Conservation (phyloP, 2,329 filamentous ascomycete genomes). For the Ramularia endophylla region DNA sequence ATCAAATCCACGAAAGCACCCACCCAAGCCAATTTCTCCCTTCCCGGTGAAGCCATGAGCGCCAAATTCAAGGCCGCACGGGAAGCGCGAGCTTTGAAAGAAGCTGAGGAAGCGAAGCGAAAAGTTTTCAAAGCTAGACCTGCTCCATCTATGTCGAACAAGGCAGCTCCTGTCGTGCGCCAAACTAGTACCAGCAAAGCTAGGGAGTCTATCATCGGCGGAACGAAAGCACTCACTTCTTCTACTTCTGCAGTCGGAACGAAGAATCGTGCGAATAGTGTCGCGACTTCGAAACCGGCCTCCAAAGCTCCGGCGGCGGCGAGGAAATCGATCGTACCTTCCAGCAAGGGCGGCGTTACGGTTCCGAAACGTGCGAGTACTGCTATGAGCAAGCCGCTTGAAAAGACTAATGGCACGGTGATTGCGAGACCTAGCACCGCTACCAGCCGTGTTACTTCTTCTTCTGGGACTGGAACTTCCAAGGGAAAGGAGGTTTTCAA, state of each 20-base stretch:
- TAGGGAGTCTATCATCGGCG: slow-evolving; percentile 34
- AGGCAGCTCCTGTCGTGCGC: slow-evolving; percentile 30
- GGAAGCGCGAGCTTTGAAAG: slow-evolving; percentile 43
- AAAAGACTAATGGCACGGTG: slow-evolving; percentile 1
- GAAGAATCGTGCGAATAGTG: slow-evolving; percentile 23
- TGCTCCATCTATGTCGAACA: slow-evolving; percentile 29
- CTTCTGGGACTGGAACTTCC: slow-evolving; percentile 26
- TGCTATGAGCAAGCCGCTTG: slow-evolving; percentile 9
- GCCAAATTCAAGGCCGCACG: slow-evolving; percentile 48
- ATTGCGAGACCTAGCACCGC: neutral
- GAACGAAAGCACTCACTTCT: slow-evolving; percentile 8
- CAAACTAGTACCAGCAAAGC: slow-evolving; percentile 44
- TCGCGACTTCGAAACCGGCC: slow-evolving; percentile 12
- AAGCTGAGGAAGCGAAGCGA: slow-evolving; percentile 34
- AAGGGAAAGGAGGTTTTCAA: slow-evolving; percentile 45
- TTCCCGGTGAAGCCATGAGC: slow-evolving; percentile 49
- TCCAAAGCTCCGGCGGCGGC: slow-evolving; percentile 5
- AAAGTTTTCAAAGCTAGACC: slow-evolving; percentile 44
- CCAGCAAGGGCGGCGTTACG: slow-evolving; percentile 10
- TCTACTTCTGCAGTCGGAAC: too few species aligned
- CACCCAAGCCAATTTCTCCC: slow-evolving; percentile 45
- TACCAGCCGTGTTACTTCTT: slow-evolving; percentile 10
- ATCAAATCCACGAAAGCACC: slow-evolving; percentile 47
- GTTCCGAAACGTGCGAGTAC: slow-evolving; percentile 15
- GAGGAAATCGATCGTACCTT: slow-evolving; percentile 7